phyloP scores from a whole-genome alignment of 1,139 yeast species.

The Nematodospora anomalae region DNA sequence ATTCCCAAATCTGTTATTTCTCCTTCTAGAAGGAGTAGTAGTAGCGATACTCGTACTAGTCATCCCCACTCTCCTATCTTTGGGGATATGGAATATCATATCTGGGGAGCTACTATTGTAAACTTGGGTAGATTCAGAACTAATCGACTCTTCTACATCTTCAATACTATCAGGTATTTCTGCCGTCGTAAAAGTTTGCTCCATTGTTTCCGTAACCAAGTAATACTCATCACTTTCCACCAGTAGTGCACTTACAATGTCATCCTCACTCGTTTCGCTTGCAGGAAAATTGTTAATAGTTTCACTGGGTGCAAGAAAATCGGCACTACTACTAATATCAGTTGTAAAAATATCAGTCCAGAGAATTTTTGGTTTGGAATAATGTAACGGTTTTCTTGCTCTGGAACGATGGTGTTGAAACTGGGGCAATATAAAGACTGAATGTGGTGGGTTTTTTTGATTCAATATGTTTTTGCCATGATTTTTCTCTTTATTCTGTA shows the following conservation, averaged over 20 bases:
- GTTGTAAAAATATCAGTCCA: constrained; percentile 10
- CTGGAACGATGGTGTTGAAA: constrained; percentile 20
- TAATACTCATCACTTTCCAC: neutral
- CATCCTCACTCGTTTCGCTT: neutral
- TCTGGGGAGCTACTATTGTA: neutral
- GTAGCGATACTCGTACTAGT: neutral
- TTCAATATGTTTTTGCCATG: constrained; percentile 22
- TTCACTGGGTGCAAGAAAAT: too few relatives aligned
- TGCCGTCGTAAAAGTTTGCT: neutral
- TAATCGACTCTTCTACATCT: neutral
- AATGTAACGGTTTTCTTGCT: constrained; percentile 7
- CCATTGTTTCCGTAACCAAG: neutral
- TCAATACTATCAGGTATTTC: neutral
- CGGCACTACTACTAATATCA: neutral
- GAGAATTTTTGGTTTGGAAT: constrained; percentile 27
- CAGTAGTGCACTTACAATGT: neutral
- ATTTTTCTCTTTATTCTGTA: constrained; percentile 2
- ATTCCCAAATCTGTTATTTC: neutral
- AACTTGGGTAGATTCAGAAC: neutral
- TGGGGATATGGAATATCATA: neutral
- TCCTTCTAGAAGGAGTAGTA: neutral
- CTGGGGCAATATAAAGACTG: constrained; percentile 28
- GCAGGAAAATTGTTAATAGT: neutral
- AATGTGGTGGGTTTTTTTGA: constrained; percentile 22
- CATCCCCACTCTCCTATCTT: neutral